These are phyloP conservation scores for Erythrobasidium yunnanense DNA, from an alignment of 768 basidiomycete species.

Conservation along the genomic window DNA sequence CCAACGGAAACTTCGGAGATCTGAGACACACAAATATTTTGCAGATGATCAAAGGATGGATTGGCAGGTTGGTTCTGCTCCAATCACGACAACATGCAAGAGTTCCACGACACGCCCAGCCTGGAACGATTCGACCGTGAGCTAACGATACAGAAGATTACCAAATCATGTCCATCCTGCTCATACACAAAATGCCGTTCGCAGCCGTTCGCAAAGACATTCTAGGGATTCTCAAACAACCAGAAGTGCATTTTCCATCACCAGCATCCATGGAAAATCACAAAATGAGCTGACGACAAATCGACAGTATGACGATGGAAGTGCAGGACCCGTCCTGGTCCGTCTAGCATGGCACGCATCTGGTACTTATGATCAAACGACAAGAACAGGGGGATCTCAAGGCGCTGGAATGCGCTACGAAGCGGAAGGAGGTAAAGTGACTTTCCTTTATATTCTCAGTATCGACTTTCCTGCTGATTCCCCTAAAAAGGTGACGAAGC, in stretches of 20 bases:
- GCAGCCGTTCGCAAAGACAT: slow-evolving; percentile 19
- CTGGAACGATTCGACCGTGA: too few species aligned
- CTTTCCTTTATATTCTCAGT: neutral
- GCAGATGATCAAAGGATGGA: too few species aligned
- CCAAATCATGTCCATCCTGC: too few species aligned
- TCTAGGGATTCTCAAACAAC: neutral
- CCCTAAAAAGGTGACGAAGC: slow-evolving; percentile 53
- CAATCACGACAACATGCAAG: too few species aligned
- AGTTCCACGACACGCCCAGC: too few species aligned
- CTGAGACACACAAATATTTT: too few species aligned
- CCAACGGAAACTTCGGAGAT: too few species aligned
- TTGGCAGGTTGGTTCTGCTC: too few species aligned
- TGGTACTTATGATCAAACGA: slow-evolving; percentile 34
- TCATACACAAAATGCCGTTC: too few species aligned
- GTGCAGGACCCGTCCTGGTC: slow-evolving; percentile 20
- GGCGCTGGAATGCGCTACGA: slow-evolving; percentile 97
- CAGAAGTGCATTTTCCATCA: slow-evolving; percentile 11
- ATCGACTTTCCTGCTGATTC: neutral
- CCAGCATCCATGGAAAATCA: neutral
- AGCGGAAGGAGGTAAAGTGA: slow-evolving; percentile 66
- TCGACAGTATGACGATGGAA: slow-evolving; percentile 24
- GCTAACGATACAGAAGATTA: too few species aligned
- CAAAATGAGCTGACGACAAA: neutral
- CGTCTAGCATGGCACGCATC: slow-evolving; percentile 37
- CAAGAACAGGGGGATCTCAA: slow-evolving; percentile 56